Conservation (phyloP, 441 rosid species). For the Erodium texanum region DNA sequence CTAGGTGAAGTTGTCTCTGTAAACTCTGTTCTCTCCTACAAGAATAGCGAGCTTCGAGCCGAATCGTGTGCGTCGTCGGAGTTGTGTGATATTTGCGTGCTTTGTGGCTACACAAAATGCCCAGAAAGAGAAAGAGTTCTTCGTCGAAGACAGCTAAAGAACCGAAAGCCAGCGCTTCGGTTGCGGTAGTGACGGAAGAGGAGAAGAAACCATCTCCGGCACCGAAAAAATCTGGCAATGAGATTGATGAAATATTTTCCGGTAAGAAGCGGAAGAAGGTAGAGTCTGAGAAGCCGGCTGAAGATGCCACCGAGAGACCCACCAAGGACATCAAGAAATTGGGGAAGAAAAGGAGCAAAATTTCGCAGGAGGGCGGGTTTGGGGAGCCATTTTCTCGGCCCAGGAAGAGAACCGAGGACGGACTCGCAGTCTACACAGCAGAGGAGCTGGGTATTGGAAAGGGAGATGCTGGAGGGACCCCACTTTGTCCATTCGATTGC, state of each 20-base stretch:
- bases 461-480: slow-evolving; percentile 51
- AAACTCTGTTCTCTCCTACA: not conserved
- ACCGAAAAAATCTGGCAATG: slow-evolving; percentile 27
- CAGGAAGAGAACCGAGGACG: slow-evolving; percentile 49
- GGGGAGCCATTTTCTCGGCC: slow-evolving; percentile 21
- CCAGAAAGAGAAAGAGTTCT: slow-evolving; percentile 31
- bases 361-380: slow-evolving; percentile 19
- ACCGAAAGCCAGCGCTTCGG: slow-evolving; percentile 17
- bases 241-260: slow-evolving; percentile 43
- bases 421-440: slow-evolving; percentile 41
- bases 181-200: not conserved
- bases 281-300: slow-evolving; percentile 6
- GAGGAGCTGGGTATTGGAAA: slow-evolving; percentile 61
- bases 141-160: slow-evolving; percentile 20
- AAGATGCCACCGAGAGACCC: slow-evolving; percentile 7
- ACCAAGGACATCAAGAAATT: slow-evolving; percentile 12
- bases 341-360: slow-evolving; percentile 30
- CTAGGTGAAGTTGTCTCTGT: too few species aligned
- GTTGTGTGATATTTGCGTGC: not conserved
- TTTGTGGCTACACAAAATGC: slow-evolving; percentile 14
- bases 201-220: slow-evolving; percentile 22
- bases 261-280: slow-evolving; percentile 34
- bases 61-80: not conserved
- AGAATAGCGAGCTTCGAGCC: not conserved
- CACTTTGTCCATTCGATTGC: slow-evolving; percentile 54